Evolutionary conservation across 2,329 filamentous ascomycete species (phyloP).

Genomic region (Ophiocordyceps camponoti-rufipedis): DNA sequence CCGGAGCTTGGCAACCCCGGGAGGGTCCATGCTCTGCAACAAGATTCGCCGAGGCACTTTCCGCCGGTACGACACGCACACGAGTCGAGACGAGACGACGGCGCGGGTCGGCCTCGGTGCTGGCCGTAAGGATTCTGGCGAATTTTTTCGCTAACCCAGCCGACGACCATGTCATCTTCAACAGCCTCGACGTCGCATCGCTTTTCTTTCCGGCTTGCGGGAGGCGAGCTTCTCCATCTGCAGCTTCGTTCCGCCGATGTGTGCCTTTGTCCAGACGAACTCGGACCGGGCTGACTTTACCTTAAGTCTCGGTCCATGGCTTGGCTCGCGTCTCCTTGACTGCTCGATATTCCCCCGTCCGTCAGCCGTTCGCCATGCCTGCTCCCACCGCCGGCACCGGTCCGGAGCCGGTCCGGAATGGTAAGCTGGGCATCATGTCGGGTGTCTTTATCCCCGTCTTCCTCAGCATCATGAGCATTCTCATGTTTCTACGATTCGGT

Average conservation of each 20-base stretch:
- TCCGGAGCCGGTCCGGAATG: slow-evolving; percentile 19
- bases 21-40: background rate
- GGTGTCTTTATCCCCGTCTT: slow-evolving; percentile 81
- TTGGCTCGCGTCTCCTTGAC: background rate
- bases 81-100: background rate
- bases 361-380: background rate
- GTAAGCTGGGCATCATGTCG: slow-evolving; percentile 59
- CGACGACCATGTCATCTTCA: background rate
- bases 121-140: background rate
- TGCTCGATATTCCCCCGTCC: background rate
- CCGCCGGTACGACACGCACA: background rate
- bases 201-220: background rate
- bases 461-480: slow-evolving; percentile 72
- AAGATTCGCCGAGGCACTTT: background rate
- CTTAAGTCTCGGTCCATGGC: background rate
- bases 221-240: background rate
- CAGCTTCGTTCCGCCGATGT: background rate
- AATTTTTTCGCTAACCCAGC: background rate
- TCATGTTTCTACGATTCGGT: slow-evolving; percentile 84
- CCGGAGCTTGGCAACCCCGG: too few species aligned
- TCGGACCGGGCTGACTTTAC: background rate
- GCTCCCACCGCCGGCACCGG: slow-evolving; percentile 5
- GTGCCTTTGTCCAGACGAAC: background rate
- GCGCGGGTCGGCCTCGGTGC: background rate
- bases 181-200: background rate